Conservation (phyloP, 176 grass and related monocot species). For the Elymus sibiricus region DNA sequence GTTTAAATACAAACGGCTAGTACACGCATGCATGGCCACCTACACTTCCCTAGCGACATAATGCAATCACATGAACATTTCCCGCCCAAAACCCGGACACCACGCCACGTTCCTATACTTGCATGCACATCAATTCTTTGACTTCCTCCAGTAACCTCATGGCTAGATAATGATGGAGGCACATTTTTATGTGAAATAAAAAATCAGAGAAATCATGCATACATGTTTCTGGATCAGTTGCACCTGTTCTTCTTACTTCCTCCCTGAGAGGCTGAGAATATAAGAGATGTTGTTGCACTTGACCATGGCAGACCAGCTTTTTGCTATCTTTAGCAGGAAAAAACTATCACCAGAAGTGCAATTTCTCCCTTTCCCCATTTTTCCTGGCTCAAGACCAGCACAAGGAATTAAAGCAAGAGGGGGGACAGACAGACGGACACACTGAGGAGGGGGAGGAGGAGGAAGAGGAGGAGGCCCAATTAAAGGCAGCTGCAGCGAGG, state of each 20-base stretch:
- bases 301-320: constrained; percentile 13
- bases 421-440: neutral
- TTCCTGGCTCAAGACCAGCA: constrained; percentile 31
- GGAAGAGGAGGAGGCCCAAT: constrained; percentile 15
- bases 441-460: neutral
- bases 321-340: constrained; percentile 13
- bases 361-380: neutral
- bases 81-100: constrained; percentile 45
- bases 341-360: constrained; percentile 6
- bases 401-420: constrained; percentile 44
- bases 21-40: constrained; percentile 12
- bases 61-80: constrained; percentile 42
- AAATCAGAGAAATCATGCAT: neutral
- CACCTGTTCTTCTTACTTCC: constrained; percentile 26
- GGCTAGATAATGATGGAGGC: neutral
- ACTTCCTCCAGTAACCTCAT: neutral
- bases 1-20: constrained; percentile 50
- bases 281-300: constrained; percentile 32
- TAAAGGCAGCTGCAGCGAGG: constrained; percentile 30
- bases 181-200: neutral
- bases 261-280: neutral
- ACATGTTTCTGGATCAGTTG: constrained; percentile 9
- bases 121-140: constrained; percentile 27
- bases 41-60: constrained; percentile 25
- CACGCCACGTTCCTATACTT: constrained; percentile 40